A percentile compares a stretch with the other conserved stretches of the same genome.
Conservation (phyloP, 2,329 filamentous ascomycete species). For the Colletotrichum tamarilloi region DNA sequence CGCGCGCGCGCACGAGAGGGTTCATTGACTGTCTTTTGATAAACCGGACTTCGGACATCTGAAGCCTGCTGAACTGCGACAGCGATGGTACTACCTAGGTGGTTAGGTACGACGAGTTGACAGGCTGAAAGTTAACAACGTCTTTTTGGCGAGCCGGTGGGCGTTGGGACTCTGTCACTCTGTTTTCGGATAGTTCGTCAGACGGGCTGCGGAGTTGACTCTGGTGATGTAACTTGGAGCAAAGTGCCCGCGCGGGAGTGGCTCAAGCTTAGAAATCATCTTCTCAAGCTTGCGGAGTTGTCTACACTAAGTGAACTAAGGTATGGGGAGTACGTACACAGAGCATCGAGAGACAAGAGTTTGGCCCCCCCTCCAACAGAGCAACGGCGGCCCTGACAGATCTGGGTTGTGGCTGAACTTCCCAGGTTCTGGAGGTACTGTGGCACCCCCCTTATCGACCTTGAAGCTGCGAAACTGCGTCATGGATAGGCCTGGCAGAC, state of each 20-base stretch:
- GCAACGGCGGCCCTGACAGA: constrained; percentile 17
- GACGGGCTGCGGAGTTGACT: neutral
- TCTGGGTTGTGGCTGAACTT: constrained; percentile 12
- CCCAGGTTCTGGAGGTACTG: no score
- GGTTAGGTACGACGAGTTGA: neutral
- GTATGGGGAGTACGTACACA: neutral
- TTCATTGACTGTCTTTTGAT: neutral
- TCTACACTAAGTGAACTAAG: neutral
- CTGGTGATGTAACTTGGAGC: neutral
- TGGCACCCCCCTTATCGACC: constrained; percentile 16
- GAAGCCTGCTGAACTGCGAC: neutral
- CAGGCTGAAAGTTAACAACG: neutral
- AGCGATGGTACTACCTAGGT: neutral
- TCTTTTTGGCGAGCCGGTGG: neutral
- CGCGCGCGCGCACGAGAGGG: neutral
- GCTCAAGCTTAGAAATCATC: constrained; percentile 30
- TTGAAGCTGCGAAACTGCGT: constrained; percentile 27
- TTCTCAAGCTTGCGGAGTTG: neutral
- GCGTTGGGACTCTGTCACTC: neutral
- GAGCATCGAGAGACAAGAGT: no score
- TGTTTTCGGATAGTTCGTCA: neutral
- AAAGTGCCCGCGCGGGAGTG: constrained; percentile 27
- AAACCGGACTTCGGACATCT: neutral
- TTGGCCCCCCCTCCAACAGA: no score
- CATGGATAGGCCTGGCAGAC: constrained; percentile 32